Evolutionary conservation across 2,329 filamentous ascomycete genomes (phyloP), one percentile per base, ranked within the genome.

Genomic region (Botryotinia convoluta): DNA sequence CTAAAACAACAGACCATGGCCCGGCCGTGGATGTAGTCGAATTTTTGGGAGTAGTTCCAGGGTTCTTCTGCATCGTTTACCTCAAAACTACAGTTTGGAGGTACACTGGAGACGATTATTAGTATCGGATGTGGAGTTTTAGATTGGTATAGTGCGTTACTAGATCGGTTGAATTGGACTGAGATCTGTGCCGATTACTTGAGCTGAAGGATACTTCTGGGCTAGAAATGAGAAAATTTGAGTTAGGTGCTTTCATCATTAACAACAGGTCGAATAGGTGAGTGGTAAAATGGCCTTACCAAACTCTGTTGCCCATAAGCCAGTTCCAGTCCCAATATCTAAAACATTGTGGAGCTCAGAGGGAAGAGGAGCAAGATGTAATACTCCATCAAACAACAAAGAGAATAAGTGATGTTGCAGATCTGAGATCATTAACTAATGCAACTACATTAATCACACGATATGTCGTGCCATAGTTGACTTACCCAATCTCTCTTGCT

Each of bases 41-140:
- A 87, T 74, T 85, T 81, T 3, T 82, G 78, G 71, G 83, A 84
- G 10, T 71, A 77, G 37, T 83, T 80, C 87, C 87, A 89, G 8
- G 83, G 80, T 71, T 85, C 82, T 77, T 87, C 84, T 14, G 84
- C 82, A 75, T 88, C 86, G 75, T 87, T 85, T 29, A 88, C 81
- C 69, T 87, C 79, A 77, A 88, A 88, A n/a, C 81, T 81, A 44
- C 86, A 81, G 74, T 88, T 88, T n/a, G 85, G 83, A 29, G 86
- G 86, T 32, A 76, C 73, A 57, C 76, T 75, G 35, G 10, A n/a
- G 18, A 22, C 10, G n/a, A 14, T 16, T 73, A 29, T 37, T 57
- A 39, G 42, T 57, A 37, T 61, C 14, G 20, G 35, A n/a, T 3
- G 22, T 8, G n/a, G 32, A 22, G 16, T 51, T 29, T 29, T 8